phyloP scores from a whole-genome alignment of 1,284 basidiomycete genomes.

The Cryptococcus amylolentus region DNA sequence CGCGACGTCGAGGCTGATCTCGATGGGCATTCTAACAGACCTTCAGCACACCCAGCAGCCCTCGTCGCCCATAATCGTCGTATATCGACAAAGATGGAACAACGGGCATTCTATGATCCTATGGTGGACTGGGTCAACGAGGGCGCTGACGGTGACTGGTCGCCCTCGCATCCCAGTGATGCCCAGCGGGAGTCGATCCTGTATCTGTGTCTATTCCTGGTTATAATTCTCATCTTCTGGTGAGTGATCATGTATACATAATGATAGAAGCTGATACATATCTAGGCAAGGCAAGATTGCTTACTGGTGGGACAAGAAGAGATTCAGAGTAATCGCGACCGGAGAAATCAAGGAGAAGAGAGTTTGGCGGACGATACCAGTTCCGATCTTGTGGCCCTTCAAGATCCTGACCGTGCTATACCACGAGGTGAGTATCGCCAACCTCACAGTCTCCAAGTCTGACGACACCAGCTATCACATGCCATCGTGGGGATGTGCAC shows the following conservation, averaged over 20 bases:
- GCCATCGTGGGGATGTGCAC: slow-evolving; percentile 30
- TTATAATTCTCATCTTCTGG: slow-evolving; percentile 24
- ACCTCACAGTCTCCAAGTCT: neutral
- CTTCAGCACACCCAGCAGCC: too few relatives aligned
- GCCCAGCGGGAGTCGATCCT: slow-evolving; percentile 24
- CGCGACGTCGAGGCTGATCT: too few relatives aligned
- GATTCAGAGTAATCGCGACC: neutral
- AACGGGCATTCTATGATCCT: slow-evolving; percentile 6
- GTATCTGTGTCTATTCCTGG: slow-evolving; percentile 11
- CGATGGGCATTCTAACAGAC: too few relatives aligned
- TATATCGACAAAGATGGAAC: neutral
- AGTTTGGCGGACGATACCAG: slow-evolving; percentile 5
- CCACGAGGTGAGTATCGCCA: slow-evolving; percentile 26
- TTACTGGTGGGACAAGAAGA: slow-evolving; percentile 4
- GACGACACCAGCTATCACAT: slow-evolving; percentile 25
- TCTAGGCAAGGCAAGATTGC: slow-evolving; percentile 14
- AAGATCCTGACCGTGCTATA: slow-evolving; percentile 38
- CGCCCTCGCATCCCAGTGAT: slow-evolving; percentile 20
- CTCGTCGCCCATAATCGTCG: too few relatives aligned
- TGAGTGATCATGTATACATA: slow-evolving; percentile 6
- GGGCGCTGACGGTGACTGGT: slow-evolving; percentile 13
- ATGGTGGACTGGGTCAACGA: slow-evolving; percentile 14
- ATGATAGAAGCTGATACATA: neutral
- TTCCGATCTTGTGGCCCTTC: slow-evolving; percentile 25
- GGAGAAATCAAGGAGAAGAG: slow-evolving; percentile 3